A percentile compares a stretch with the other conserved stretches of the same genome.
phyloP scores from a whole-genome alignment of 495 filamentous ascomycete genomes.

The Neurospora pannonica region DNA sequence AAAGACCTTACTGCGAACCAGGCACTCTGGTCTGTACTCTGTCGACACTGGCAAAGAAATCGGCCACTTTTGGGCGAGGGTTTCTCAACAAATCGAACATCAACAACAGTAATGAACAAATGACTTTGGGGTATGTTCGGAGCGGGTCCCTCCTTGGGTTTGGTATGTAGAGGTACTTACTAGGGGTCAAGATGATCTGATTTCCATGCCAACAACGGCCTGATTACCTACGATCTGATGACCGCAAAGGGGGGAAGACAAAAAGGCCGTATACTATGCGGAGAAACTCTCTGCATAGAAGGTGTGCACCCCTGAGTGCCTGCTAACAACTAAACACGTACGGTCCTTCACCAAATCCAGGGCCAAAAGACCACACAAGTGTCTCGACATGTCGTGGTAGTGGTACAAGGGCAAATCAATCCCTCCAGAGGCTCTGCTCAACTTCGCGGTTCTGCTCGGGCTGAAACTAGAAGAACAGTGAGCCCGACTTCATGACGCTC shows the following conservation, averaged over 20 bases:
- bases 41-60: neutral
- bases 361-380: constrained; percentile 32
- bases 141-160: neutral
- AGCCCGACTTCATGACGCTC: constrained; percentile 56
- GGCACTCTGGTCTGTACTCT: neutral
- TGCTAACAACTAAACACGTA: neutral
- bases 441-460: constrained; percentile 82
- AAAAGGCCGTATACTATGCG: neutral
- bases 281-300: neutral
- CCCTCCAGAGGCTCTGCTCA: constrained; percentile 64
- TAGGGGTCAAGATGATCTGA: neutral
- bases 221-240: neutral
- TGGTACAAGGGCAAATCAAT: constrained; percentile 57
- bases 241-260: neutral
- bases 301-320: neutral
- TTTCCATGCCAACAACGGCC: neutral
- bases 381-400: constrained; percentile 50
- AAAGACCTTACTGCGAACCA: neutral
- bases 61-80: neutral
- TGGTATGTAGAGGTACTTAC: neutral
- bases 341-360: neutral
- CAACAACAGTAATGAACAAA: neutral
- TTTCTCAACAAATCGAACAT: neutral
- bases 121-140: neutral
- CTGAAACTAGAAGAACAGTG: constrained; percentile 52